Evolutionary conservation across 2,329 filamentous ascomycete genomes (phyloP).

Genomic region (Drechslerella dactyloides): DNA sequence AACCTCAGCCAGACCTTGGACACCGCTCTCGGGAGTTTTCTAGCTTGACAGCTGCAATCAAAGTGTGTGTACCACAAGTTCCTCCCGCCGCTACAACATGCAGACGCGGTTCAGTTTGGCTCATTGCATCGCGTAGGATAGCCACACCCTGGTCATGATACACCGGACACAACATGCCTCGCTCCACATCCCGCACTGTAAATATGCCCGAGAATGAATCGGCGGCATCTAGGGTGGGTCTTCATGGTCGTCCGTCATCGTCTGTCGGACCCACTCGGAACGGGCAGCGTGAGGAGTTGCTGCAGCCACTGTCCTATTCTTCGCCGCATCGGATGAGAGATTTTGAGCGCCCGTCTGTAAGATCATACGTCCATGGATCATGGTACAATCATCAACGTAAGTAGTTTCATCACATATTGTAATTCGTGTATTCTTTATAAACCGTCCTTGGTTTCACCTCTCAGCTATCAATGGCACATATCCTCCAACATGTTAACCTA

Average conservation of each 20-base stretch:
- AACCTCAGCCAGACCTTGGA: neutral
- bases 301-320: constrained; percentile 21
- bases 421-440: neutral
- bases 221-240: constrained; percentile 1
- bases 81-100: neutral
- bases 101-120: neutral
- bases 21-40: no score
- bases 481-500: constrained; percentile 13
- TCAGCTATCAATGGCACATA: neutral
- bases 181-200: constrained; percentile 15
- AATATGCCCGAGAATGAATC: constrained; percentile 1
- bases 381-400: constrained; percentile 47
- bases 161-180: constrained; percentile 28
- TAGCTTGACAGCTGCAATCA: no score
- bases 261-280: constrained; percentile 37
- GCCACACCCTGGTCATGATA: constrained; percentile 18
- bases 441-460: neutral
- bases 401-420: constrained; percentile 3
- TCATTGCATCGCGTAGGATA: neutral
- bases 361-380: constrained; percentile 49
- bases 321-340: constrained; percentile 44
- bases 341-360: constrained; percentile 37
- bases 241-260: constrained; percentile 18
- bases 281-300: constrained; percentile 6
- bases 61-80: neutral